Evolutionary conservation across 164 flowering plant genomes (phyloP).

Genomic region (Vitis rupestris): DNA sequence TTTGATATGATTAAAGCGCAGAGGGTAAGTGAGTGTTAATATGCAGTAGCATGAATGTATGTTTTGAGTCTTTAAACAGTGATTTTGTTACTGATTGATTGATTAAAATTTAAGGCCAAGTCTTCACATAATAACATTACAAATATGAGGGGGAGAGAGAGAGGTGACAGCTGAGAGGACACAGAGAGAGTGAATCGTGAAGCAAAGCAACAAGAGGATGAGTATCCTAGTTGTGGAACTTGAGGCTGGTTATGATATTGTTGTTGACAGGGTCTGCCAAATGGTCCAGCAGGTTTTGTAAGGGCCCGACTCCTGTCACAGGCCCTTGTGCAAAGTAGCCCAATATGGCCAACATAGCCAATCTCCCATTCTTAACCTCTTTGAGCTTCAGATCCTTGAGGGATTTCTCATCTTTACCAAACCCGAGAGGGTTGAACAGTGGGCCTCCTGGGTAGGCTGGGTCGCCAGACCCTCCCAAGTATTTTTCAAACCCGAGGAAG

Average conservation of each 20-base stretch:
- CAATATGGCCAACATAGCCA: conserved; percentile 94
- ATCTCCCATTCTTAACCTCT: conserved; percentile 94
- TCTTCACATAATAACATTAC: no score
- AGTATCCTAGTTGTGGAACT: conserved; percentile 52
- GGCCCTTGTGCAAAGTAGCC: conserved; percentile 82
- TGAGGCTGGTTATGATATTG: conserved; percentile 91
- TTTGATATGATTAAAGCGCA: no score
- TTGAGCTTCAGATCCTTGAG: conserved; percentile 86
- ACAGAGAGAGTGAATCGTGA: no score
- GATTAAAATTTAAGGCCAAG: no score
- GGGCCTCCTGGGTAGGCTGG: conserved; percentile 84
- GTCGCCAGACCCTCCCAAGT: conserved; percentile 68
- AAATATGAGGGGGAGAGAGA: no score
- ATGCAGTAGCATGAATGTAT: no score
- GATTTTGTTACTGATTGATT: no score
- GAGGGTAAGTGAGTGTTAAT: no score
- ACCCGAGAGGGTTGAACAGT: conserved; percentile 79
- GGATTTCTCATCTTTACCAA: conserved; percentile 91
- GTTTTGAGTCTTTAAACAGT: no score
- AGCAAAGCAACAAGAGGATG: no score
- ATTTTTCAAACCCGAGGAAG: conserved; percentile 82
- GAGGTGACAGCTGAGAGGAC: no score
- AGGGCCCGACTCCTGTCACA: conserved; percentile 93
- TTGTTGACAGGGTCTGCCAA: conserved; percentile 93
- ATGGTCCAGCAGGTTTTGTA: conserved; percentile 91